These are phyloP conservation scores for Austroboletus niveus DNA, from an alignment of 1,284 basidiomycete genomes.

Conservation along the genomic window DNA sequence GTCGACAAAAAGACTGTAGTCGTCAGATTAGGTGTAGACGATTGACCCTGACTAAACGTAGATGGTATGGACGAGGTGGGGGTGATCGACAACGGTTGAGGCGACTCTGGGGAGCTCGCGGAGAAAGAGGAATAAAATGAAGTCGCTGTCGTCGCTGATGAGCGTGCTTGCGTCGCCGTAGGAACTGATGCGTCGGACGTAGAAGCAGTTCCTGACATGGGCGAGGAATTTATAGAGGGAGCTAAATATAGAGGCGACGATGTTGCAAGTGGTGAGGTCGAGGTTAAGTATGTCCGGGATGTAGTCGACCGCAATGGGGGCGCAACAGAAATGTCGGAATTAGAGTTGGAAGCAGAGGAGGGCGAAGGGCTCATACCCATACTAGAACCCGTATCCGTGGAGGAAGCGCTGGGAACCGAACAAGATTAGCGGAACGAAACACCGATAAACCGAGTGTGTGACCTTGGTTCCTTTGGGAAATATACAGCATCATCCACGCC, in stretches of 20 bases:
- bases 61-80: not conserved
- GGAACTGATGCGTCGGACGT: not conserved
- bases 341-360: conserved; percentile 10
- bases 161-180: not conserved
- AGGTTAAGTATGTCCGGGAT: not conserved
- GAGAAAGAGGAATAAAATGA: not conserved
- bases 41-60: not conserved
- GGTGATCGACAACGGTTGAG: not conserved
- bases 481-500: not conserved
- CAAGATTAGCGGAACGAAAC: conserved; percentile 7
- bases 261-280: not conserved
- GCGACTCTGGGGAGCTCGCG: not conserved
- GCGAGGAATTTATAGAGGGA: not conserved
- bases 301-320: not conserved
- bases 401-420: conserved; percentile 5
- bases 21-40: not conserved
- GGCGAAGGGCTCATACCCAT: conserved; percentile 20
- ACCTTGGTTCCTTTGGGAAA: conserved; percentile 10
- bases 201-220: conserved; percentile 1
- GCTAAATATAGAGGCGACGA: not conserved
- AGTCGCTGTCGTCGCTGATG: not conserved
- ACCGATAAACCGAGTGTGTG: not conserved
- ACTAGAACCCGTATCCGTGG: conserved; percentile 8
- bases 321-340: conserved; percentile 15
- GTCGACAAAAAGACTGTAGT: conserved; percentile 16